phyloP scores from a whole-genome alignment of 345 rosid genomes.

The Mallotus nudiflorus region DNA sequence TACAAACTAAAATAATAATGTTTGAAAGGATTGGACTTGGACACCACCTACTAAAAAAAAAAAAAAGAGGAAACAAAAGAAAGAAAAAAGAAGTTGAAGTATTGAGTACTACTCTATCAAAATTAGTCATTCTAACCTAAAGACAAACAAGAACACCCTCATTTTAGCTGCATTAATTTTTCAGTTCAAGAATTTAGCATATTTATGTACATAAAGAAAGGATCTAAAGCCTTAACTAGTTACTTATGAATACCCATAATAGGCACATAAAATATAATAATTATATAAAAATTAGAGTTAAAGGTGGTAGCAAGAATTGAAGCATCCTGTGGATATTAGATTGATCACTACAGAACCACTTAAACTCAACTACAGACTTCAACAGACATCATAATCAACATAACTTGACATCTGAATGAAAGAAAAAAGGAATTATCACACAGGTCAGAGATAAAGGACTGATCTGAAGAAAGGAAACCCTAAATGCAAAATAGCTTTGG shows the following conservation, averaged over 20 bases:
- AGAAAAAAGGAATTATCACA: conserved; percentile 10
- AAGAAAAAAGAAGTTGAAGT: background rate
- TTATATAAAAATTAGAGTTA: background rate
- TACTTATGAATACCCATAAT: background rate
- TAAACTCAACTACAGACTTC: conserved; percentile 16
- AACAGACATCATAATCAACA: conserved; percentile 8
- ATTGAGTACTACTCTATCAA: no score
- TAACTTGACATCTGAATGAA: conserved; percentile 27
- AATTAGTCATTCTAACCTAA: no score
- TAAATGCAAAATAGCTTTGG: conserved; percentile 34
- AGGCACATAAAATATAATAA: background rate
- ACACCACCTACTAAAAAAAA: no score
- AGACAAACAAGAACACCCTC: conserved; percentile 2
- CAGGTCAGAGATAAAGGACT: conserved; percentile 8
- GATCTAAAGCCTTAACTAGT: no score
- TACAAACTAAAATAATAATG: no score
- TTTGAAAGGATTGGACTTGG: no score
- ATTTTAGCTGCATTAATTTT: background rate
- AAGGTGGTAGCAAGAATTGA: conserved; percentile 6
- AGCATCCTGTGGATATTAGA: conserved; percentile 38
- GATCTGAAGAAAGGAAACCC: conserved; percentile 36
- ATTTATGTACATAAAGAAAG: no score
- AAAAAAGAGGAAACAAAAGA: background rate
- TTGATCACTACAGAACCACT: conserved; percentile 16
- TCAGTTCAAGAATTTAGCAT: no score